Evolutionary conservation across 768 basidiomycete species (phyloP), one percentile per base, ranked within the genome.

Genomic region (Lanmaoa rubissima): DNA sequence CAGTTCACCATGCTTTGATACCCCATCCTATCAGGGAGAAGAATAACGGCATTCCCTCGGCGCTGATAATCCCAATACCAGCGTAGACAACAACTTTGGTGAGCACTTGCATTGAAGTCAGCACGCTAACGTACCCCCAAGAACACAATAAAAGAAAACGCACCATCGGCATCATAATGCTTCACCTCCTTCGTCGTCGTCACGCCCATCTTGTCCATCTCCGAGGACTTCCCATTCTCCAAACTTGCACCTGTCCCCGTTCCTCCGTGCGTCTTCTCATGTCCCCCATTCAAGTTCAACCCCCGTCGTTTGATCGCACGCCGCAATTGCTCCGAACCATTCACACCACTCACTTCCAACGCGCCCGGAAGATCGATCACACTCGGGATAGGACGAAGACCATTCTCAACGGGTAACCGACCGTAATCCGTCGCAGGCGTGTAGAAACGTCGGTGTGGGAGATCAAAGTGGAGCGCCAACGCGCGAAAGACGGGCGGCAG

Each of bases 21-120:
- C 89, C 89, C 85, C 84, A 88, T 2, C 85, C 88, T 8, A 89
- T 61, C 3, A 82, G 50, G 61, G 88, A 84, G 62, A 91, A 93
- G 63, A 83, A 69, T 13, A 86, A 73, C 0, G 92, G 92, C 34
- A 87, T 75, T 0, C 76, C 70, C 61, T 88, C 84, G 14, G 75
- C 71, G 2, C 86, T 82, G 12, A 94, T 66, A 13, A 88, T 71
- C 0, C 82, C 92, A 57, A 98, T 96, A 0, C 95, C 94, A 49
- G 82, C 79, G 68, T 98, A 96, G 5, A 95, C 94, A 43, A 92
- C 84, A 13, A 94, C 85, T 75, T 94, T 95, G 28, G 93, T 94
- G 59, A 94, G 72, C 9, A 94, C 92, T 24, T 93, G 58, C 26
- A 43, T 34, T 9, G 10, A 2, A n/a, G 42, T 31, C n/a, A 28